Conservation (phyloP, 1,284 basidiomycete genomes). For the Fomitopsis betulina region DNA sequence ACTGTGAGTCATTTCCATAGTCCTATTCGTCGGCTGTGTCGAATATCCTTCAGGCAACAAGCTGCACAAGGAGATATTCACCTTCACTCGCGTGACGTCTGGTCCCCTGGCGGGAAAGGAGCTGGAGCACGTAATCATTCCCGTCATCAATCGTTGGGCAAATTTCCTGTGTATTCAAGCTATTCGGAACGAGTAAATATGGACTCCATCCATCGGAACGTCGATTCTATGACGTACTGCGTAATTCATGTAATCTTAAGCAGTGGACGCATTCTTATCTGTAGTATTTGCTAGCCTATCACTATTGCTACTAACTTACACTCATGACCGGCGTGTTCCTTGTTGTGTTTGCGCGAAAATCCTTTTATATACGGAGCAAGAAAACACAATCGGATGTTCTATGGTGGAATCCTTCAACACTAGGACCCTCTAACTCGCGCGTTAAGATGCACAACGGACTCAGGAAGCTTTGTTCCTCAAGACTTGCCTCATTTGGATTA, state of each 20-base stretch:
- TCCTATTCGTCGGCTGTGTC: neutral
- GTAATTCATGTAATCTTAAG: neutral
- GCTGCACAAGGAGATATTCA: conserved; percentile 79
- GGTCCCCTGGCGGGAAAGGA: conserved; percentile 57
- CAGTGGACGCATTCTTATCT: neutral
- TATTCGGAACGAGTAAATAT: neutral
- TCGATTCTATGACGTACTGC: neutral
- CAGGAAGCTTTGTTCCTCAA: neutral
- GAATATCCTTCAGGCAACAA: conserved; percentile 14
- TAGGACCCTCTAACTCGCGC: too few relatives aligned
- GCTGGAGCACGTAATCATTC: conserved; percentile 69
- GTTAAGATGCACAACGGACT: too few relatives aligned
- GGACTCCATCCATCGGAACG: neutral
- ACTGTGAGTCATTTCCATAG: conserved; percentile 30
- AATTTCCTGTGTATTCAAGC: conserved; percentile 39
- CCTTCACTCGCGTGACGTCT: conserved; percentile 48
- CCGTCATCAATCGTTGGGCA: conserved; percentile 74
- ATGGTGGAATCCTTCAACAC: too few relatives aligned
- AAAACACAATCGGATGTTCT: too few relatives aligned
- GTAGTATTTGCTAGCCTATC: too few relatives aligned
- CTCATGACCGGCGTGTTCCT: too few relatives aligned
- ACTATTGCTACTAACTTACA: too few relatives aligned
- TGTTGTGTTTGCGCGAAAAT: too few relatives aligned
- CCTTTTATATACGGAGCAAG: too few relatives aligned
- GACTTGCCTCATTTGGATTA: neutral